Conservation (phyloP, 257 asterid species). For the Asclepias syriaca region DNA sequence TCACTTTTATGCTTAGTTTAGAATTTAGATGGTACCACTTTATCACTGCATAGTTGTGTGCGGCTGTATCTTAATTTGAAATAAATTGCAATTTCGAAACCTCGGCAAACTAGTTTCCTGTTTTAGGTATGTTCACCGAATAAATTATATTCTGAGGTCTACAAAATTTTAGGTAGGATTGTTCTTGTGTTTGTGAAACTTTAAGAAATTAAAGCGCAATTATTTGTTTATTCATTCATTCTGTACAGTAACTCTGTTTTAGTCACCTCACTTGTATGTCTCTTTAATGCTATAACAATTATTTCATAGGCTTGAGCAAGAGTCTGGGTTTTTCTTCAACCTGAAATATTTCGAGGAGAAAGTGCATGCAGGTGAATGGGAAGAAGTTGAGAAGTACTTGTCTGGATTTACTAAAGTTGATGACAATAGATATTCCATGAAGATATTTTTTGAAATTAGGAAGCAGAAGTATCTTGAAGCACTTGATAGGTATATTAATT, state of each 20-base stretch:
- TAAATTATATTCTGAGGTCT: neutral
- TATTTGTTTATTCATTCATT: neutral
- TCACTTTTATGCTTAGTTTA: neutral
- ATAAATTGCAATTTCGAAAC: neutral
- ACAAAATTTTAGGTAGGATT: neutral
- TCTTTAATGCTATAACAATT: neutral
- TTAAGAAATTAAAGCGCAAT: neutral
- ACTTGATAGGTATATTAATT: conserved; percentile 63
- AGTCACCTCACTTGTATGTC: neutral
- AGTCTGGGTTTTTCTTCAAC: conserved; percentile 90
- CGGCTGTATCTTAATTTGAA: neutral
- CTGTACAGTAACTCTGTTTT: neutral
- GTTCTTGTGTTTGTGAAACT: neutral
- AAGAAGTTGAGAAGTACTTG: conserved; percentile 92
- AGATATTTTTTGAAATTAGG: conserved; percentile 90
- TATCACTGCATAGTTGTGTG: neutral
- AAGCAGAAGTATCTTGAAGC: conserved; percentile 99
- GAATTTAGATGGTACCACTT: neutral
- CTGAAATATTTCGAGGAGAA: conserved; percentile 97
- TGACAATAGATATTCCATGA: conserved; percentile 94
- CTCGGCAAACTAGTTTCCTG: neutral
- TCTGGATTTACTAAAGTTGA: conserved; percentile 96
- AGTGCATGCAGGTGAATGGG: conserved; percentile 97
- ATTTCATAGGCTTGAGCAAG: conserved; percentile 84
- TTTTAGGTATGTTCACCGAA: neutral